Evolutionary conservation across 2,329 filamentous ascomycete species (phyloP).

Genomic region (Polytolypa hystricis): DNA sequence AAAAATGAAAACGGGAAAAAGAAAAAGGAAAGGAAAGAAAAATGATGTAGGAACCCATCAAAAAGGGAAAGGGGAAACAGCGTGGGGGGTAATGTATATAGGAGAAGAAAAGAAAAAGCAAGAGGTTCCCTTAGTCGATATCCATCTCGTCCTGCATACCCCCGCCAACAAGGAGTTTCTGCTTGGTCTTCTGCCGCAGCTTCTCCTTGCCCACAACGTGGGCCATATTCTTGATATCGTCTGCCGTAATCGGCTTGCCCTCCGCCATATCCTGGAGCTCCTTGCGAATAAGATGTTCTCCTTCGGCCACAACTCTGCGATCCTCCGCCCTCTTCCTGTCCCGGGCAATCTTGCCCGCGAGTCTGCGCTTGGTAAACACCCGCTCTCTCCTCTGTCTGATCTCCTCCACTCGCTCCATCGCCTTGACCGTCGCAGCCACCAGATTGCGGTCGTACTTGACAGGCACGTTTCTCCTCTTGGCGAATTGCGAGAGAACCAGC

Average conservation of each 20-base stretch:
- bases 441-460: constrained; percentile 93
- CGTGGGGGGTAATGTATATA: constrained; percentile 5
- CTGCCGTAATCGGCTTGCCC: constrained; percentile 21
- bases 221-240: constrained; percentile 25
- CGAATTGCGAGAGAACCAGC: constrained; percentile 60
- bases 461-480: constrained; percentile 84
- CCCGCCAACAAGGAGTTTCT: constrained; percentile 34
- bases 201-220: constrained; percentile 32
- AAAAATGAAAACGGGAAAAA: neutral
- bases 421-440: constrained; percentile 73
- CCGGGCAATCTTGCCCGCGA: constrained; percentile 67
- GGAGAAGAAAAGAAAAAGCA: constrained; percentile 5
- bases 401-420: constrained; percentile 83
- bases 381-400: constrained; percentile 75
- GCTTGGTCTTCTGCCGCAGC: constrained; percentile 33
- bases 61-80: constrained; percentile 1
- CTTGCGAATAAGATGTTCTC: constrained; percentile 81
- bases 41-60: neutral
- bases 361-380: constrained; percentile 85
- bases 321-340: constrained; percentile 68
- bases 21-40: neutral
- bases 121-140: constrained; percentile 27
- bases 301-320: constrained; percentile 78
- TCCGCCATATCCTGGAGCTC: constrained; percentile 48
- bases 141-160: constrained; percentile 38